These are phyloP conservation scores for Craspedostauros australis DNA, from an alignment of 108 stramenopile species.

Conservation along the genomic window DNA sequence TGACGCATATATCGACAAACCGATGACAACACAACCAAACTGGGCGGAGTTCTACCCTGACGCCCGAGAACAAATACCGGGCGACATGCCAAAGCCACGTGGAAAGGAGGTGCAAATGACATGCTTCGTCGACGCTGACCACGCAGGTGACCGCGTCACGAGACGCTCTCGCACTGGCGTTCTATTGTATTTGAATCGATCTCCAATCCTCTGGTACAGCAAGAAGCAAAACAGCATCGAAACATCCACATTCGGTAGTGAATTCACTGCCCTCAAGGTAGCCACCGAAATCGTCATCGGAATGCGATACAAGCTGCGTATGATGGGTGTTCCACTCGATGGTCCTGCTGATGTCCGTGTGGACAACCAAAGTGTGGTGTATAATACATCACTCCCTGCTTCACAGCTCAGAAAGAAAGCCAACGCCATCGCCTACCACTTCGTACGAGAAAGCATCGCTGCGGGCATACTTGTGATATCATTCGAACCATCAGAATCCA, in stretches of 20 bases:
- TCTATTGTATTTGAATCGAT: slow-evolving; percentile 12
- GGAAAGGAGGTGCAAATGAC: too few relatives aligned
- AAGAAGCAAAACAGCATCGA: slow-evolving; percentile 25
- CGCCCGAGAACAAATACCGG: too few relatives aligned
- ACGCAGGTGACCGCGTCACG: slow-evolving; percentile 22
- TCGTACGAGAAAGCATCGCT: too few relatives aligned
- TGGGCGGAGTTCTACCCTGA: too few relatives aligned
- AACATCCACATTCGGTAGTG: too few relatives aligned
- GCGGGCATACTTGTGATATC: too few relatives aligned
- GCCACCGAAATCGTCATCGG: slow-evolving; percentile 20
- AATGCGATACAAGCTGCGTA: slow-evolving; percentile 21
- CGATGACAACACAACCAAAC: too few relatives aligned
- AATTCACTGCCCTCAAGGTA: slow-evolving; percentile 12
- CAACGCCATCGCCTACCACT: too few relatives aligned
- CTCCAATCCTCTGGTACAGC: slow-evolving; percentile 17
- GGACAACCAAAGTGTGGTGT: slow-evolving; percentile 6
- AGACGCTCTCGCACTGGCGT: slow-evolving; percentile 16
- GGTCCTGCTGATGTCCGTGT: not conserved
- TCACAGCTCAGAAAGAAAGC: slow-evolving; percentile 36
- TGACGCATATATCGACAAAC: slow-evolving; percentile 17
- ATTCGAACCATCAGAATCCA: too few relatives aligned
- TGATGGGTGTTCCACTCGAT: slow-evolving; percentile 4
- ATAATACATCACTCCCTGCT: slow-evolving; percentile 15
- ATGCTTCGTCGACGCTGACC: too few relatives aligned
- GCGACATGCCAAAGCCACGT: too few relatives aligned